Evolutionary conservation across 176 grass and related monocot genomes (phyloP).

Genomic region (Pontederia paniculata): DNA sequence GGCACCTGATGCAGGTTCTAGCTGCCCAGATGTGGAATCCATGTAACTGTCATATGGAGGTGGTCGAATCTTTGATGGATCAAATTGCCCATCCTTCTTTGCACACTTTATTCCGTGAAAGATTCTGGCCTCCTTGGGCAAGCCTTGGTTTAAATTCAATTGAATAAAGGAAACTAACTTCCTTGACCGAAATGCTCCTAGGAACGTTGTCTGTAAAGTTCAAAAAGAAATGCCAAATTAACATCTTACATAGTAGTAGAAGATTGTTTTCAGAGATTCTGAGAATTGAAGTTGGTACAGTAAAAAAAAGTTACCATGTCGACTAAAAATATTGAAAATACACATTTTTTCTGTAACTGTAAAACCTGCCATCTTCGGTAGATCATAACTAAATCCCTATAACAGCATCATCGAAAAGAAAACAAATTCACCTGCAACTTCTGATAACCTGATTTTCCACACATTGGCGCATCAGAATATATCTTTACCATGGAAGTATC

Average conservation of each 20-base stretch:
- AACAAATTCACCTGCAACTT: too few species aligned
- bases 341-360: too few species aligned
- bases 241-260: too few species aligned
- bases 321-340: not conserved
- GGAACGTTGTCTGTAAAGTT: conserved; percentile 1
- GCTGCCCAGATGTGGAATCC: conserved; percentile 72
- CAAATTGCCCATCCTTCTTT: conserved; percentile 56
- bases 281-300: too few species aligned
- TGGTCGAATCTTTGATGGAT: conserved; percentile 61
- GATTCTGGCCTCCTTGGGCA: not conserved
- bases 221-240: too few species aligned
- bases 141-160: not conserved
- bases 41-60: conserved; percentile 75
- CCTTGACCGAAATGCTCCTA: not conserved
- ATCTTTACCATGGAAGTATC: too few species aligned
- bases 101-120: conserved; percentile 17
- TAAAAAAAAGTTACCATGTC: not conserved
- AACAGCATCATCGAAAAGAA: too few species aligned
- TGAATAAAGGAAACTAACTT: not conserved
- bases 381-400: too few species aligned
- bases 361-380: too few species aligned
- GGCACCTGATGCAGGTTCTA: conserved; percentile 68
- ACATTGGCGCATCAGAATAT: too few species aligned
- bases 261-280: too few species aligned
- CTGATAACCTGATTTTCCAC: too few species aligned